phyloP scores from a whole-genome alignment of 164 flowering plant species.

The Dillenia suffruticosa region DNA sequence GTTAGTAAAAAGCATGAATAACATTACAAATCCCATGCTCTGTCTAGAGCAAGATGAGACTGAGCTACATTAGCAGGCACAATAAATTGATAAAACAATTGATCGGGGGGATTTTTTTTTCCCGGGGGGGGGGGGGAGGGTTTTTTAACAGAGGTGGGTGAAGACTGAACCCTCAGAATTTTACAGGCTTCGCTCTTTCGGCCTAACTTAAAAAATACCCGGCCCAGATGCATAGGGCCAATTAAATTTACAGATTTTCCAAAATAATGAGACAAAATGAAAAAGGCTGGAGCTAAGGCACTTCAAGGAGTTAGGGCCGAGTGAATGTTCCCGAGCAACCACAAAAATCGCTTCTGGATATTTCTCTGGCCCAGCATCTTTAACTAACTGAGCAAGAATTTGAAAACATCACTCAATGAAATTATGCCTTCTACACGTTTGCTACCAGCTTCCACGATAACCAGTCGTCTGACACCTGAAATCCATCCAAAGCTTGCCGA shows the following conservation, averaged over 20 bases:
- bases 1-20: too few species aligned
- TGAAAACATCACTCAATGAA: conserved; percentile 70
- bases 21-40: too few species aligned
- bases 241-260: conserved; percentile 25
- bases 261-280: conserved; percentile 5
- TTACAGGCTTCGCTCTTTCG: conserved; percentile 26
- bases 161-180: conserved; percentile 3
- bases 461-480: conserved; percentile 78
- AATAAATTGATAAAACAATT: too few species aligned
- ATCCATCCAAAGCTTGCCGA: not conserved
- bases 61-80: too few species aligned
- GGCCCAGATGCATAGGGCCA: conserved; percentile 22
- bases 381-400: conserved; percentile 63
- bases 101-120: too few species aligned
- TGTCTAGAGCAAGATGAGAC: too few species aligned
- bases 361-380: conserved; percentile 3
- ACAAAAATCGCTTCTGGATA: conserved; percentile 7
- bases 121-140: too few species aligned
- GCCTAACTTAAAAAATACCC: conserved; percentile 24
- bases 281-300: conserved; percentile 6
- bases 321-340: conserved; percentile 6
- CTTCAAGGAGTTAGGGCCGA: conserved; percentile 3
- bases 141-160: too few species aligned
- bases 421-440: conserved; percentile 90
- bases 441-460: conserved; percentile 93